A percentile compares a stretch with the other conserved stretches of the same genome.
Conservation (phyloP, 371 early-diverging fungal species). For the Actinomucor elegans region DNA sequence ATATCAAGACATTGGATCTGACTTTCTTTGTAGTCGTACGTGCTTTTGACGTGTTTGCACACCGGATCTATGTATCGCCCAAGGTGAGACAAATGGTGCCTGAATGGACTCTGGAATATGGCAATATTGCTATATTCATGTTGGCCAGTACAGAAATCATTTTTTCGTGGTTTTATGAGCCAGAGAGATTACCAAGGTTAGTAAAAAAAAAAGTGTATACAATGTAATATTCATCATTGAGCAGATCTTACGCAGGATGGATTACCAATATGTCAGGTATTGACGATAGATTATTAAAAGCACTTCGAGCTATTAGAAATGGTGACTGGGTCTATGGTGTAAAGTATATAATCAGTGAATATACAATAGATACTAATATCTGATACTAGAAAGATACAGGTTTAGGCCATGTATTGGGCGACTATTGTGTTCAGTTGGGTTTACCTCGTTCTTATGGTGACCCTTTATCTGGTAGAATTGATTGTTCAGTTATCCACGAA, state of each 20-base stretch:
- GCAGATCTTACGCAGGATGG: conserved; percentile 61
- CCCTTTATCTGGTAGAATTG: conserved; percentile 38
- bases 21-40: conserved; percentile 64
- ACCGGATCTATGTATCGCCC: conserved; percentile 30
- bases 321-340: conserved; percentile 53
- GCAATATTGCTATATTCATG: conserved; percentile 56
- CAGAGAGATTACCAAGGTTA: conserved; percentile 57
- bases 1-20: conserved; percentile 53
- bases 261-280: conserved; percentile 63
- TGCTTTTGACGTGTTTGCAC: conserved; percentile 58
- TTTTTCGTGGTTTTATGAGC: conserved; percentile 64
- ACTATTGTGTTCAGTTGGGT: conserved; percentile 41
- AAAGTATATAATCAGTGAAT: conserved; percentile 5
- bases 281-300: conserved; percentile 54
- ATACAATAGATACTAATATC: neutral
- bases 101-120: conserved; percentile 50
- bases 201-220: too few relatives aligned
- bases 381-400: conserved; percentile 38
- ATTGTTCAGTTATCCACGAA: conserved; percentile 47
- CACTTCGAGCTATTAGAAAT: conserved; percentile 43
- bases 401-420: conserved; percentile 26
- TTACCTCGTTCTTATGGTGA: conserved; percentile 39
- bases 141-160: conserved; percentile 63
- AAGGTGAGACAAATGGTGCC: conserved; percentile 44
- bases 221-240: too few relatives aligned